Percentiles rank a stretch among this genome's conserved stretches.
Evolutionary conservation across 768 basidiomycete genomes (phyloP).

Genomic region (Tulasnella sp.): DNA sequence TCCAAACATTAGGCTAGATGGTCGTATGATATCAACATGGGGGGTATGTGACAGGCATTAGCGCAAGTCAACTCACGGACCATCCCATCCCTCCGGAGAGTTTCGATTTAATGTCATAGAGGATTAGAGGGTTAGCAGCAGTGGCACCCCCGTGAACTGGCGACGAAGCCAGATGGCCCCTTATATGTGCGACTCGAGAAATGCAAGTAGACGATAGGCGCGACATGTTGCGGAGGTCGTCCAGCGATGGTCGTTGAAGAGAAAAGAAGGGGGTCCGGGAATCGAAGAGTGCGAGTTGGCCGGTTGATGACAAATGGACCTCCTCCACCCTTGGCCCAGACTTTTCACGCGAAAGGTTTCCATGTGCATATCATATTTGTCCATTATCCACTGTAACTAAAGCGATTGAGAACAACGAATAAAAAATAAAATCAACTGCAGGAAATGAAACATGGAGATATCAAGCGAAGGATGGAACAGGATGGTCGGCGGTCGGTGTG

Average conservation of each 20-base stretch:
- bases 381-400: conserved; percentile 6
- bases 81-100: not conserved
- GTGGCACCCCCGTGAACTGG: not conserved
- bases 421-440: not conserved
- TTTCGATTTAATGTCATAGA: conserved; percentile 25
- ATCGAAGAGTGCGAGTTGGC: not conserved
- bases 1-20: conserved; percentile 22
- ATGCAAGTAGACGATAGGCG: conserved; percentile 4
- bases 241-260: not conserved
- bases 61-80: conserved; percentile 18
- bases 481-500: conserved; percentile 11
- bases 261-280: not conserved
- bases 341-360: not conserved
- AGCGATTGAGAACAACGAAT: conserved; percentile 1
- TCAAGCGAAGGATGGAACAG: conserved; percentile 5
- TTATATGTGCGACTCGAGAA: conserved; percentile 13
- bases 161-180: not conserved
- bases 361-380: not conserved
- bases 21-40: not conserved
- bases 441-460: not conserved
- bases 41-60: not conserved
- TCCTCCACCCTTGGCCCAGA: not conserved
- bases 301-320: not conserved
- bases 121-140: conserved; percentile 13
- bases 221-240: not conserved